Conservation (phyloP, 495 filamentous ascomycete species). For the Xylaria castorea region DNA sequence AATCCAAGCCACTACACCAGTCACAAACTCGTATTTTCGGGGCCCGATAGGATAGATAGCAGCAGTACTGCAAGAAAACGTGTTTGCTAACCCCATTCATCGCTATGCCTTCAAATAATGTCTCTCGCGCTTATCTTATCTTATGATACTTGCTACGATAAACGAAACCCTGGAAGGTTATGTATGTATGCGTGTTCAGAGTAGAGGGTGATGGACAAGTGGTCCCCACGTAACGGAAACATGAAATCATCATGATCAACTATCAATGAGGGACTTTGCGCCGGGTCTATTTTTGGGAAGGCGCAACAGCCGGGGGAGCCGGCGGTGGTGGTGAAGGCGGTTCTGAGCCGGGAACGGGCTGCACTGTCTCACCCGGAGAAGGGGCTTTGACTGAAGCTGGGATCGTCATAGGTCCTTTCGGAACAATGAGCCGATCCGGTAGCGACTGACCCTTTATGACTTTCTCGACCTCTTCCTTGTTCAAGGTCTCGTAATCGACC, state of each 20-base stretch:
- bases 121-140: constrained; percentile 12
- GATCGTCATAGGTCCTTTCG: constrained; percentile 55
- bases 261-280: neutral
- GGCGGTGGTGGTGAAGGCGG: constrained; percentile 32
- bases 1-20: neutral
- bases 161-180: neutral
- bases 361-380: constrained; percentile 35
- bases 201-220: neutral
- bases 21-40: neutral
- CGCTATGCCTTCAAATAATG: constrained; percentile 17
- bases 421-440: constrained; percentile 55
- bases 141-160: neutral
- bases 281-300: neutral
- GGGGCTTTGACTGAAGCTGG: constrained; percentile 43
- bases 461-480: constrained; percentile 85
- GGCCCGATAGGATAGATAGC: neutral
- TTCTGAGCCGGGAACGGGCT: constrained; percentile 32
- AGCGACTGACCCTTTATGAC: constrained; percentile 86
- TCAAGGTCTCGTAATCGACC: constrained; percentile 91
- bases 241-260: constrained; percentile 5
- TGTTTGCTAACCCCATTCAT: neutral
- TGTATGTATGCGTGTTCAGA: neutral
- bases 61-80: neutral
- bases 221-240: neutral
- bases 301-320: constrained; percentile 14